These are phyloP conservation scores for Entomortierella chlamydospora DNA, from an alignment of 192 early-diverging fungal genomes.

Conservation along the genomic window DNA sequence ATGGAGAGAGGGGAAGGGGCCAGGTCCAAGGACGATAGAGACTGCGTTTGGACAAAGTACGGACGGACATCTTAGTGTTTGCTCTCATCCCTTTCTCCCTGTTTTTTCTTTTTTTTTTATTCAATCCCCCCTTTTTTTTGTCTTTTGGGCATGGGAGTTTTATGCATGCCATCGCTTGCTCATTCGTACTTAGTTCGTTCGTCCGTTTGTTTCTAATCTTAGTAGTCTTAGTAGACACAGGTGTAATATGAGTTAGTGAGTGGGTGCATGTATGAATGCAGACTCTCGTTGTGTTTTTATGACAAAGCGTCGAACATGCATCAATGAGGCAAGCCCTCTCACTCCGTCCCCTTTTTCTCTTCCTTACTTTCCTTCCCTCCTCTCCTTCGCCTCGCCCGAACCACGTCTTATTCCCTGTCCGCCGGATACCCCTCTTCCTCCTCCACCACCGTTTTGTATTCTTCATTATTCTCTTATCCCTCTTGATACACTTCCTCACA, in stretches of 20 bases:
- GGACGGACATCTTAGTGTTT: not conserved
- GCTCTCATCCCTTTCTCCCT: slow-evolving; percentile 8
- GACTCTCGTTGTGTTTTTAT: not conserved
- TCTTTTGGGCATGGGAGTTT: not conserved
- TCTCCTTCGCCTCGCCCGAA: not conserved
- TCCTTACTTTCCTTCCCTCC: not conserved
- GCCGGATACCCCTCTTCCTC: not conserved
- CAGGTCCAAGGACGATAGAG: slow-evolving; percentile 2
- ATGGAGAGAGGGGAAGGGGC: not conserved
- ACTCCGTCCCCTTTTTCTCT: not conserved
- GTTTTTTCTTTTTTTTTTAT: not conserved
- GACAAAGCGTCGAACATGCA: slow-evolving; percentile 30
- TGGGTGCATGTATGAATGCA: too few species aligned
- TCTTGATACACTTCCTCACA: too few species aligned
- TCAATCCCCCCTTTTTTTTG: not conserved
- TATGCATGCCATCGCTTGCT: slow-evolving; percentile 2
- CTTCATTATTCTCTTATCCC: too few species aligned
- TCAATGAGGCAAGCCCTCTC: not conserved
- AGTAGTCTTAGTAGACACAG: not conserved
- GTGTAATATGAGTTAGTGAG: too few species aligned
- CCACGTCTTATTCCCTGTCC: too few species aligned
- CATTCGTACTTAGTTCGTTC: not conserved
- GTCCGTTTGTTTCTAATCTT: not conserved
- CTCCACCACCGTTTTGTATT: not conserved
- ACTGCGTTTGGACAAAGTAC: not conserved